Base-by-base conservation (phyloP, 2,329 filamentous ascomycete genomes). In the Paracorniculantispora psalliotae region DNA sequence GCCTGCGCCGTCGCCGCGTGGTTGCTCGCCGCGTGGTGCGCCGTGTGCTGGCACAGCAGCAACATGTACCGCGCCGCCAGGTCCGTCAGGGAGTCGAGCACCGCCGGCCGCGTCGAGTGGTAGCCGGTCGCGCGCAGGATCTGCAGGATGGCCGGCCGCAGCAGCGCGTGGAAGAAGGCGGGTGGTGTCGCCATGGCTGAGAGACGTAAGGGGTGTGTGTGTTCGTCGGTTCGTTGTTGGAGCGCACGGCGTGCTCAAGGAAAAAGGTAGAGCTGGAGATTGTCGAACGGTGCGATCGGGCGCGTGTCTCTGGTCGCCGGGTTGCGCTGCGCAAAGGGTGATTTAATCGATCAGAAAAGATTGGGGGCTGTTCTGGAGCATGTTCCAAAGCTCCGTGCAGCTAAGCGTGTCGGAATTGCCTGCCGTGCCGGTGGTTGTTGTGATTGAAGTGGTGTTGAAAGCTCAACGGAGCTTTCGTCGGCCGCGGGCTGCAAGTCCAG, bases 51-150 rank as follows among this genome's bases (percentile, higher is more conserved):
- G 62, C 90, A 90, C 21, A 97, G 84, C 3, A 90, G 77, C 23
- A 85, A 77, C 60, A 97, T 77, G 73, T 97, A 96, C 64, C 90
- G 86, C 46, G 88, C 89, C 0, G 91, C 87, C 8, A 97, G 81
- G 73, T 97, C 92, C 15, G 91, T 90, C n/a, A 97, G 73, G 10
- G 90, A 87, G 75, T 97, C 92, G 59, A 97, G 80, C 7, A 96
- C 92, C 3, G 88, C 88, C 2, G 91, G 87, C 57, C 86, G 86
- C 53, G 91, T 90, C 44, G 88, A 82, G 71, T 96, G 90, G 76
- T 96, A 97, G 70, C 93, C 93, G 25, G 91, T 88, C 30, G 92
- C 91, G 69, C 93, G 91, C 54, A 97, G 85, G 67, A 96, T 93
- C 74, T 97, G 92, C 60, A 97, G 85, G 61, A 97, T 85, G 50